Evolutionary conservation across 1,284 basidiomycete species (phyloP), one percentile per base, ranked within the genome.

Genomic region (Rhodotorula sp.): DNA sequence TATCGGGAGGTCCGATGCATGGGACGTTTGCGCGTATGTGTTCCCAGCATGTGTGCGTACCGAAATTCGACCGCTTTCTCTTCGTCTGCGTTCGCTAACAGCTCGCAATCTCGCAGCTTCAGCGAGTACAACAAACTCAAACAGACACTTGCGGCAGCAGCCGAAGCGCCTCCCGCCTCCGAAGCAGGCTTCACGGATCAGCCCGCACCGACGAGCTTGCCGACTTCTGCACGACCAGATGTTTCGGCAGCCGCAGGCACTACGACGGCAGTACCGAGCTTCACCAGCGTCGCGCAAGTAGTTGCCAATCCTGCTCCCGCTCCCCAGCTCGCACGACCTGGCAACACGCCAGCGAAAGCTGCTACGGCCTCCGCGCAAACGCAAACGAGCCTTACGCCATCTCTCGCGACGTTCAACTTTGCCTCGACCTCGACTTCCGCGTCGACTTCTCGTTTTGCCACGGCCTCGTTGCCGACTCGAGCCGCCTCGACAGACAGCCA

Each of bases 51-150:
- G 62, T 61, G 71, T 72, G 51, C 56, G 71, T 59, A 5, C 20
- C 11, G 26, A 18, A 18, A 13, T 22, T 61, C 20, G 20, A 24
- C 30, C 5, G 1, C 26, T 11, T 16, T 1, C 6, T 10, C 22
- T 15, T 22, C 28, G 18, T 28, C 0, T 10, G 11, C 44, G 22
- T 20, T 18, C 15, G 28, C 59, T 62, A 9, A 62, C 22, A 8
- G 2, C 20, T 1, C 24, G 20, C 24, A 22, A 34, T 0, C 26
- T 53, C 53, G 18, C 52, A 72, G 71, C 46, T 16, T 22, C 7
- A 68, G 65, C 61, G 65, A 72, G 47, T 72, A 72, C 71, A 72
- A 72, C 47, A 50, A 44, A 5, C 68, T 72, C 56, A 72, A 72
- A 61, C 62, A 66, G 30, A 50, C 63, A 2, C 62, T 70, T 20